Evolutionary conservation across 805 yeast genomes (phyloP).

Genomic region (Wickerhamomyces rabaulensis): DNA sequence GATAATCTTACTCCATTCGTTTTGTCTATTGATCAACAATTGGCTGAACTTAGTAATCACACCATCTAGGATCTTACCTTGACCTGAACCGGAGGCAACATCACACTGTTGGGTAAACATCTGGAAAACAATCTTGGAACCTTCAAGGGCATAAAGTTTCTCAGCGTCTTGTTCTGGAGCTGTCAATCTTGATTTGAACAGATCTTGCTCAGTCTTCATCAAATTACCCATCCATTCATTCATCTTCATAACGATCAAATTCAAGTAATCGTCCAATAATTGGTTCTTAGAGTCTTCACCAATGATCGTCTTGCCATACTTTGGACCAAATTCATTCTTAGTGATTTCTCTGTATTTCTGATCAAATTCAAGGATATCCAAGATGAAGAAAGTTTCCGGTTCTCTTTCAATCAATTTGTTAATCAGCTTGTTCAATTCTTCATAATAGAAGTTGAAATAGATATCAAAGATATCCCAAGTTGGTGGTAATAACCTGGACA

Average conservation of each 20-base stretch:
- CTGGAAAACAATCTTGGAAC: conserved; percentile 71
- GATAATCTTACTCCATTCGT: conserved; percentile 53
- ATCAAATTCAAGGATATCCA: conserved; percentile 74
- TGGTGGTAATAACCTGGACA: conserved; percentile 57
- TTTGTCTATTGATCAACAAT: conserved; percentile 55
- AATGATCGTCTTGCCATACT: conserved; percentile 47
- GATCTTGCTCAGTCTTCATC: conserved; percentile 56
- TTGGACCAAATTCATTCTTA: conserved; percentile 43
- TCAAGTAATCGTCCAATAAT: conserved; percentile 73
- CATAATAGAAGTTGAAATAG: conserved; percentile 62
- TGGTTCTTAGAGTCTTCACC: conserved; percentile 69
- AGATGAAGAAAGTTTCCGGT: conserved; percentile 73
- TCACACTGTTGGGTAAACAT: conserved; percentile 88
- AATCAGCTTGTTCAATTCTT: conserved; percentile 58
- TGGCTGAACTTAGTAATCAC: conserved; percentile 68
- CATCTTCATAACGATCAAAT: conserved; percentile 66
- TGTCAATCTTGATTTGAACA: conserved; percentile 56
- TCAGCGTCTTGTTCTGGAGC: conserved; percentile 77
- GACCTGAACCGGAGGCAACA: conserved; percentile 80
- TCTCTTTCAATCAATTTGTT: conserved; percentile 59
- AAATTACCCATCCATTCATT: conserved; percentile 79
- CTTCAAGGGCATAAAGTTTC: conserved; percentile 61
- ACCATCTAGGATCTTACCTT: conserved; percentile 72
- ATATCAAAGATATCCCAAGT: conserved; percentile 69
- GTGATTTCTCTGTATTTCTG: conserved; percentile 55